phyloP scores from a whole-genome alignment of 371 early-diverging fungal genomes.

The Mucor irregularis region DNA sequence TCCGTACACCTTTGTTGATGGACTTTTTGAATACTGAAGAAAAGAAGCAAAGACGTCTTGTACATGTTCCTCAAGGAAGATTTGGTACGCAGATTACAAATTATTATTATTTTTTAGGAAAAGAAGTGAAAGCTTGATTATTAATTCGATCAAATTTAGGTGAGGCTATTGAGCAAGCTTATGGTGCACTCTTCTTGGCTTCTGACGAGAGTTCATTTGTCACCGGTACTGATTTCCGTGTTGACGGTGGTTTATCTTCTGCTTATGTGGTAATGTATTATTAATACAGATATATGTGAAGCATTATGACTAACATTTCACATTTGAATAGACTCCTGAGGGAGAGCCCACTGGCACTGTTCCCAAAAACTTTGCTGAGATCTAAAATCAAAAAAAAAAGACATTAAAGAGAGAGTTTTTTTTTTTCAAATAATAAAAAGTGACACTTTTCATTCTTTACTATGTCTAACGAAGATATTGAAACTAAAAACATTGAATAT shows the following conservation, averaged over 20 bases:
- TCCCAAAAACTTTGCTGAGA: slow-evolving; percentile 48
- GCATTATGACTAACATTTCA: slow-evolving; percentile 6
- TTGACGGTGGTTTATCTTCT: slow-evolving; percentile 84
- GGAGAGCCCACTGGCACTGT: slow-evolving; percentile 46
- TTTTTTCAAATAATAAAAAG: too few species aligned
- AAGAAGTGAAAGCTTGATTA: too few species aligned
- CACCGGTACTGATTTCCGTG: slow-evolving; percentile 84
- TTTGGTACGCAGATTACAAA: slow-evolving; percentile 60
- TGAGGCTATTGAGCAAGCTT: slow-evolving; percentile 89
- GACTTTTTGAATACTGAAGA: slow-evolving; percentile 85
- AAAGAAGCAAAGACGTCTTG: slow-evolving; percentile 81
- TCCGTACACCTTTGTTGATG: slow-evolving; percentile 83
- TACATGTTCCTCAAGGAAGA: slow-evolving; percentile 86
- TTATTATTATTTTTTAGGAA: not conserved
- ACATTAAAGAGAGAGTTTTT: not conserved
- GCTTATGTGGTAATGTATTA: slow-evolving; percentile 67
- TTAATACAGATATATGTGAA: not conserved
- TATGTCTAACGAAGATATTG: not conserved
- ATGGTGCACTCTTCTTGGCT: slow-evolving; percentile 82
- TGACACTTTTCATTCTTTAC: not conserved
- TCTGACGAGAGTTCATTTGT: slow-evolving; percentile 81
- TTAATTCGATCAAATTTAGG: slow-evolving; percentile 29
- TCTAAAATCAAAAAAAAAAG: slow-evolving; percentile 4
- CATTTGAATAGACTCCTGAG: slow-evolving; percentile 46
- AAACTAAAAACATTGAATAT: slow-evolving; percentile 1